Base-by-base conservation (phyloP, 2,329 filamentous ascomycete species). In the Alternaria alternata region DNA sequence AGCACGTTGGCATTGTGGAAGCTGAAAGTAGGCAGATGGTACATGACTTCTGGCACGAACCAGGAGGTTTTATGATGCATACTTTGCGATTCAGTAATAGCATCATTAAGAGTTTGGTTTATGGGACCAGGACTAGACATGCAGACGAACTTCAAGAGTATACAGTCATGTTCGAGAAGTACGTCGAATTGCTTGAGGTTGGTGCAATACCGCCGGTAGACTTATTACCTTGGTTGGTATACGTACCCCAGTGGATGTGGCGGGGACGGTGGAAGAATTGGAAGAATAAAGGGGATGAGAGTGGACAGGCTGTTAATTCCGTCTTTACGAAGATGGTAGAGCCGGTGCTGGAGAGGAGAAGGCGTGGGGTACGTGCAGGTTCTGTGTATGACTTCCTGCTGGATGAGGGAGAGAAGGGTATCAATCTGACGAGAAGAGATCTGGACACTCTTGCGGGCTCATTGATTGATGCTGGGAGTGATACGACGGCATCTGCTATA, bases 1-100 rank as follows among this genome's bases (percentile, higher is more conserved):
- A 80, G 8, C 79, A 86, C 60, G 55, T 81, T 3, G 60, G 67
- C 0, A 51, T 85, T 0, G 74, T 81, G 38, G 75, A 86, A 49
- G 84, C 84, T 0, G 85, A 87, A 65, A 79, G 79, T 0, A 71
- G 72, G 1, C 83, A 86, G 69, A 79, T 86, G 75, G 56, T 85
- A 6, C 65, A 72, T 7, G 84, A 86, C 62, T 81, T 81, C 59
- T 56, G 81, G 14, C 39, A 74, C 0, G 57, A 71, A 1, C 82
- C 83, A 0, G 73, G 78, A 22, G 61, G 81, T 16, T 76, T 80
- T 38, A 84, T 84, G 81, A 56, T 75, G 30, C 82, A 85, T 63
- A 79, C 83, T 0, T 81, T 81, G 62, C 74, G 84, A 3, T 84
- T 79, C 59, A 82, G 78, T 51, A 85, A 86, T 62, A 84, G 81